Conservation (phyloP, 2,329 filamentous ascomycete genomes). For the Aspergillus puulaauensis region DNA sequence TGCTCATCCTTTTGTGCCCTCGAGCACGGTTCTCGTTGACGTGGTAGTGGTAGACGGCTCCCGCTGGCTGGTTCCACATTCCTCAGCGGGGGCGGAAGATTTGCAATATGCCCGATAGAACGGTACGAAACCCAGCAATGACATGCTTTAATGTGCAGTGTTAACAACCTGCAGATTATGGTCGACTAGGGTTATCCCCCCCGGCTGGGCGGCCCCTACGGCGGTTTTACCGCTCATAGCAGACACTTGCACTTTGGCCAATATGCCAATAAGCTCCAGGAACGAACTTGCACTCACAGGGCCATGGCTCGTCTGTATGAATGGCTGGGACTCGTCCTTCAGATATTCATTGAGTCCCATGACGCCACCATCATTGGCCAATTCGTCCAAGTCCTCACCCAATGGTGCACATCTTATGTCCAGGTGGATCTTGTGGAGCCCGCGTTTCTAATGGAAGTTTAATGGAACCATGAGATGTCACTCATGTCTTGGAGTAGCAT, state of each 20-base stretch:
- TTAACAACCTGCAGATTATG: background rate
- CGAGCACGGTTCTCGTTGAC: background rate
- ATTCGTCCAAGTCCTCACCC: background rate
- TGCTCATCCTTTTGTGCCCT: background rate
- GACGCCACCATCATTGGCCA: conserved; percentile 15
- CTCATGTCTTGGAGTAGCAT: conserved; percentile 15
- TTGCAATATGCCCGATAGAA: background rate
- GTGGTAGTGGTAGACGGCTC: background rate
- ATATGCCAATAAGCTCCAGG: background rate
- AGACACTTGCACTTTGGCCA: background rate
- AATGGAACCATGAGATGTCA: conserved; percentile 32
- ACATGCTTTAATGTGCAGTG: background rate
- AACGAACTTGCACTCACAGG: background rate
- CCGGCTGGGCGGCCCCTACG: background rate
- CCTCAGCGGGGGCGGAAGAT: background rate
- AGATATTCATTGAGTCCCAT: conserved; percentile 1
- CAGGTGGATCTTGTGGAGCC: conserved; percentile 14
- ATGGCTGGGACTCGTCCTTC: background rate
- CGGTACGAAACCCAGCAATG: background rate
- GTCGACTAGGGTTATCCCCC: background rate
- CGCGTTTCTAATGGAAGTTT: conserved; percentile 21
- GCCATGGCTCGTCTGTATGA: background rate
- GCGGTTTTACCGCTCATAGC: background rate
- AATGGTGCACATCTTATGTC: conserved; percentile 3
- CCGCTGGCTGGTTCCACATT: background rate